Evolutionary conservation across 805 yeast genomes (phyloP), one percentile per base, ranked within the genome.

Genomic region (Starmerella cellae): DNA sequence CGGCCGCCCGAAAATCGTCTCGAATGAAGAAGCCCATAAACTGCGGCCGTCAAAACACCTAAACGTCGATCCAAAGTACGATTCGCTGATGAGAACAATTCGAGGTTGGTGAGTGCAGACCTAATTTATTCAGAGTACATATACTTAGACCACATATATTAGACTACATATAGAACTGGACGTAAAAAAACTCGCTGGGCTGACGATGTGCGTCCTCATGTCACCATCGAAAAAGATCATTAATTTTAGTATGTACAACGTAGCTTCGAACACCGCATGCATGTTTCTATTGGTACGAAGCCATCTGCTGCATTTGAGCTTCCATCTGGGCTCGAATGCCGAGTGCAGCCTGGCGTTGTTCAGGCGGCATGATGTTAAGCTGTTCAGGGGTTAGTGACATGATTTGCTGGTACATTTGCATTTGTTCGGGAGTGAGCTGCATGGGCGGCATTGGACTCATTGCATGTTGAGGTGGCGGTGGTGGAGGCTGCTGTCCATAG

Each of bases 331-430:
- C 43, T 3, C 58, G 48, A 14, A 60, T 38, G 4, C 42, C 41
- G 11, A 43, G 28, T 9, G 67, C 58, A n/a, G 61, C 59, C 19
- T 60, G 64, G 43, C 65, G 61, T 55, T 77, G 79, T 20, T 70
- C 73, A 3, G 65, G 68, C 1, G 79, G 76, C 17, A 76, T 59
- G 3, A 59, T 59, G 4, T 60, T 56, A 1, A 77, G 55, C 44
- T 75, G 77, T 20, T 66, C 70, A 26, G 72, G 75, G n/a, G 70
- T 59, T 24, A 76, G 58, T 33, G 64, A 64, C 47, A 75, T 48
- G 10, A 76, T 75, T 49, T 72, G 76, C 46, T 64, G 67, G 23
- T 75, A 65, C 43, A 75, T 59, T 46, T 71, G 70, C 41, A 63
- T 68, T 10, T 64, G 59, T 38, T 57, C 66, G 9, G 41, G 42